Base-by-base conservation (phyloP, 2,329 filamentous ascomycete genomes). In the Pseudogymnoascus sp. region DNA sequence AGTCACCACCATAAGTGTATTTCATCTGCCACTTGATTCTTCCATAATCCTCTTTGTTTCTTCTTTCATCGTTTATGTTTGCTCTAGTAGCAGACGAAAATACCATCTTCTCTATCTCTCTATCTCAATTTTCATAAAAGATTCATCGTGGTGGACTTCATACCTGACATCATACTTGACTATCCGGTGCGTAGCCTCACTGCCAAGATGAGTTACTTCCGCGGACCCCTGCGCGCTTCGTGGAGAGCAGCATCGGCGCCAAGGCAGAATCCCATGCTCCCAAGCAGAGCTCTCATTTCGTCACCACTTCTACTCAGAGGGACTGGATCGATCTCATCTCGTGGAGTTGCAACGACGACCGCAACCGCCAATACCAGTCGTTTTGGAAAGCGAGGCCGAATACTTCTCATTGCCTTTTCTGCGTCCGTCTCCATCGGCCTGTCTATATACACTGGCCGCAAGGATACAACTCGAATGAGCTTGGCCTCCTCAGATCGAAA, bases 351-450 rank as follows among this genome's bases (percentile, higher is more conserved):
- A 60, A 60, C 58, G 4, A 60, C 58, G 1, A 38, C 58, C 6
- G 8, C 58, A 39, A 10, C 19, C 8, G 12, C 58, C 16, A 41
- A 39, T 60, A 60, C 58, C 6, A 60, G 16, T 26, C 58, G 58
- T 4, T 39, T 21, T 39, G 58, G 58, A 16, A 60, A 39, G 23
- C 33, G 58, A 60, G 58, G 33, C 58, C 19, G 58, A 4, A 60
- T 60, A 26, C 2, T 60, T 60, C 58, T 60, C 23, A 60, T 60
- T 12, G 58, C 33, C 6, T 8, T 41, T 60, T 49, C 68, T 62
- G 55, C 68, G 64, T 33, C 64, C 63, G 39, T 69, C 63, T 39
- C 39, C 41, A 55, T 26, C n/a, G 58, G 58, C 1, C 58, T 60
- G 12, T 60, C 58, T 2, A 39, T 41, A 11, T 60, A 60, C 58